Evolutionary conservation across 306 rosid species (phyloP), one percentile per base, ranked within the genome.

Genomic region (Trifolium fragiferum): DNA sequence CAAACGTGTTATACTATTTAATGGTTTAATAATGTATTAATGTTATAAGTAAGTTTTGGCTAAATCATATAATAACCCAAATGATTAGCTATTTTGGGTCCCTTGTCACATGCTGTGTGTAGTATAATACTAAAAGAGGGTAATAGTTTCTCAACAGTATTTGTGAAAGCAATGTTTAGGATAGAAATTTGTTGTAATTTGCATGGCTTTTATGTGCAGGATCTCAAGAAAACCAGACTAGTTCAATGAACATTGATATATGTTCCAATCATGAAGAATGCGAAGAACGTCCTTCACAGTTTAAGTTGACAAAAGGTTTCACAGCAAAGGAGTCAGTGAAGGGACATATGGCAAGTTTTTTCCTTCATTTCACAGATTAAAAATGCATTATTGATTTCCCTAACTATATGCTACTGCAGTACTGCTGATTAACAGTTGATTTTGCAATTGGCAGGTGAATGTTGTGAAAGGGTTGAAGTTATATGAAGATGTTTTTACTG

Each of bases 401-500:
- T 51, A 21, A 66, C 68, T 47, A 41, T 30, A 5, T n/a, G 13
- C 35, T 11, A 23, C 54, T 19, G 68, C 25, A 57, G 3, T 21
- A 13, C 63, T 68, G 58, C 64, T 88, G 77, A 83, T 61, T 76
- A 79, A 75, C 44, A 64, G 74, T 54, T 74, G 47, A 35, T 61
- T n/a, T n/a, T 79, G 78, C 54, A 64, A 61, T 72, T 89, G 82
- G 76, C 90, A 95, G 99, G 98, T 92, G 80, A 95, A 95, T 89
- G 99, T 92, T 51, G 99, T 95, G 76, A 95, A 92, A 73, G 99
- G 99, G 5, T 80, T 95, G 66, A 95, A 95, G 82, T 81, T 92
- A 74, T 92, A 86, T 78, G 98, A 95, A 43, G 90, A 92, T 53
- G 27, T 90, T 64, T 95, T 95, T 76, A 85, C 93, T 40, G 88